phyloP scores from a whole-genome alignment of 805 yeast genomes.

The Komagataella pastoris region DNA sequence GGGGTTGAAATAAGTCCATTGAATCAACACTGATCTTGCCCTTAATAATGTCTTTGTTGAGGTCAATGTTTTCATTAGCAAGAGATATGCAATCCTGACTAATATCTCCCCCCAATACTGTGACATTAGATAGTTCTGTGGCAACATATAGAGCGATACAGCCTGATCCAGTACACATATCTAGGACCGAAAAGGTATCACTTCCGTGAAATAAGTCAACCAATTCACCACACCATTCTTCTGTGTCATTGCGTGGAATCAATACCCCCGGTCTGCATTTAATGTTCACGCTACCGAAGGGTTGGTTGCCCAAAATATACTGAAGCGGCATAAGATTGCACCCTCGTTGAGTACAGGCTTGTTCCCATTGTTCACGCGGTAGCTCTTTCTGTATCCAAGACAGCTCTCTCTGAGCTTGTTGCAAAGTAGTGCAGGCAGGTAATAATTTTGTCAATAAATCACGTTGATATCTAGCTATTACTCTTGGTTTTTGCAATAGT shows the following conservation, averaged over 20 bases:
- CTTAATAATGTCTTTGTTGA: background rate
- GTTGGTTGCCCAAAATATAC: constrained; percentile 75
- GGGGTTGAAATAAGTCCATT: constrained; percentile 5
- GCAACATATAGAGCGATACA: constrained; percentile 57
- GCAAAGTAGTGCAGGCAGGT: constrained; percentile 1
- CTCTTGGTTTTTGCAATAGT: background rate
- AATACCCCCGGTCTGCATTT: constrained; percentile 51
- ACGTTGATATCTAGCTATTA: background rate
- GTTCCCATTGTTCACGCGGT: constrained; percentile 27
- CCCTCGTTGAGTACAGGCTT: constrained; percentile 39
- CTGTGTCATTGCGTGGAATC: constrained; percentile 93
- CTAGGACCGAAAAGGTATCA: constrained; percentile 26
- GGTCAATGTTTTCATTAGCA: constrained; percentile 28
- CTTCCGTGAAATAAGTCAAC: constrained; percentile 6
- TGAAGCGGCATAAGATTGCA: constrained; percentile 58
- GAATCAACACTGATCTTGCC: constrained; percentile 1
- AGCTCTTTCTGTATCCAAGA: constrained; percentile 53
- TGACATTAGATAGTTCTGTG: constrained; percentile 8
- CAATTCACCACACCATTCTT: constrained; percentile 63
- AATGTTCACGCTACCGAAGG: constrained; percentile 63
- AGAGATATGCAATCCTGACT: constrained; percentile 37
- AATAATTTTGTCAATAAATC: background rate
- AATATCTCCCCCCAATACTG: constrained; percentile 36
- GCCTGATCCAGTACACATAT: constrained; percentile 83
- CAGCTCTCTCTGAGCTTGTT: constrained; percentile 40